Base-by-base conservation (phyloP, 2,329 filamentous ascomycete species). In the Fusarium sp. region DNA sequence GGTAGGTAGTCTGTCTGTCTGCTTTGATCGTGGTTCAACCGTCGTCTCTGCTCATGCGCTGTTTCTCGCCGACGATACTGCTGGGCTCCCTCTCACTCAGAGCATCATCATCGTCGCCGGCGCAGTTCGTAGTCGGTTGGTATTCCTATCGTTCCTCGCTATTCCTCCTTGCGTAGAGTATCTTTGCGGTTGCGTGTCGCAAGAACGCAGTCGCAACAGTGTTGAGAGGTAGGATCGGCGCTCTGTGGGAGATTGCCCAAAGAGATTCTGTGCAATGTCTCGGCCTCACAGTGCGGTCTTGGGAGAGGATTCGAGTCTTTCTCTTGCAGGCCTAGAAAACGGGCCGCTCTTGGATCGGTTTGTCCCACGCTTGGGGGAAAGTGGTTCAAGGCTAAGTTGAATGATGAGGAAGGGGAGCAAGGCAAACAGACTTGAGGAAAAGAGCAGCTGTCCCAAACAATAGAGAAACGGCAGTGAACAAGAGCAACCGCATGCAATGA, bases 191-290 rank as follows among this genome's bases (percentile, higher is more conserved):
- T 56, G 45, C 33, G 40, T 57, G 50, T 36, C 38, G 50, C 65
- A 50, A 50, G 7, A 11, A 29, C 58, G 60, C 50, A 50, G 60
- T 57, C 57, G 60, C 56, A 65, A 38, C 31, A 42, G 42, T 40
- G 42, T 33, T 31, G 29, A 60, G 11, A 60, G 11, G 58, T 60
- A 25, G 60, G 68, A 68, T 71, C 60, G 42, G 56, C 64, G 57
- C 40, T 33, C 57, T 33, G 42, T 35, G 47, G 13, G 62, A 65
- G 63, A 71, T 69, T 73, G 58, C 18, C 18, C 38, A 27, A 50
- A 75, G 66, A 59, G 68, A 74, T 65, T 74, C 61, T 65, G 64
- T 31, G 40, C 29, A 65, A 63, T 74, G 71, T 74, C 71, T 74
- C 68, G 68, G 68, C 50, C 60, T 47, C 67, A 68, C 40, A 68